Base-by-base conservation (phyloP, 805 yeast species). In the Candida berthetii region DNA sequence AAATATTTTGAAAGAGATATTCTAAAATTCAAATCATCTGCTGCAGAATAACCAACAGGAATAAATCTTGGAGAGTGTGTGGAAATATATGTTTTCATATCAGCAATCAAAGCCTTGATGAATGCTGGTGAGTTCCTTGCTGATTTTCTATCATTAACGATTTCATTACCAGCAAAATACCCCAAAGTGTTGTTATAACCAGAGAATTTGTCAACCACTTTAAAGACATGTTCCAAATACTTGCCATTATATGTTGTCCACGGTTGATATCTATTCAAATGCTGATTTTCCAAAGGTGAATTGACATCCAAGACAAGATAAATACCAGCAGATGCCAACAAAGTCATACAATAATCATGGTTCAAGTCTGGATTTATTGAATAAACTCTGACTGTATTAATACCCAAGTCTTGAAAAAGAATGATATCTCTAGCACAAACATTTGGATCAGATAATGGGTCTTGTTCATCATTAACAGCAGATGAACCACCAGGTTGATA, bases 401-500 rank as follows among this genome's bases (percentile, higher is more conserved):
- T 76, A 3, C 95, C 95, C 42, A 91, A 72, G 38, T 82, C 76
- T 64, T 90, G 96, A 59, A 91, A 85, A 22, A 89, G 65, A 14
- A 72, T 67, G 17, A 87, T 78, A 59, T 91, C 98, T 50, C 97
- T 74, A 4, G 90, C 83, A 66, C 98, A 91, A 16, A 62, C 54
- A 11, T 72, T 64, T 3, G 80, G 72, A 53, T 87, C 82, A 2
- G 96, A 82, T 35, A 91, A 68, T 0, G 96, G 96, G 57, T 91
- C 98, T 9, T 51, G 57, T 7, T 53, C 46, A 3, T 54, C 61
- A n/a, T 66, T 66, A 19, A 80, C 80, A 0, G 81, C 90, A 0
- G 96, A 81, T 0, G 96, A 82, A 0, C 97, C 98, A 9, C 97
- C 97, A 0, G 97, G 97, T 56, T 91, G 97, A 57, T 90, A 90